These are phyloP conservation scores for Thalassiosira ordinaria DNA, from an alignment of 352 stramenopile species.

Conservation along the genomic window DNA sequence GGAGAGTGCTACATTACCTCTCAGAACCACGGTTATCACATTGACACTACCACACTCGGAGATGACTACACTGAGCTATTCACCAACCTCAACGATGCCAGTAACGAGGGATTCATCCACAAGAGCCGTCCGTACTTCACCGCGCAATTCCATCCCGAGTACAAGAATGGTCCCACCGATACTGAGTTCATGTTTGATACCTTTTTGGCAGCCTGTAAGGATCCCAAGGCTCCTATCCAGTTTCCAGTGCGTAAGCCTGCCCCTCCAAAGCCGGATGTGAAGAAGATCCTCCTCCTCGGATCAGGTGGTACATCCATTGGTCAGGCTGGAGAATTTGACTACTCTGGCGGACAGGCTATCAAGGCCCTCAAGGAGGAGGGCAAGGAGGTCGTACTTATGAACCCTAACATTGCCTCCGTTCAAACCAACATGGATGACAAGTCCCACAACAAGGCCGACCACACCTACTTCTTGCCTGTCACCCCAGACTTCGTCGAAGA, in stretches of 20 bases:
- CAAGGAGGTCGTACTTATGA: constrained; percentile 98
- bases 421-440: constrained; percentile 95
- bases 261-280: constrained; percentile 72
- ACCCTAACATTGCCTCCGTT: constrained; percentile 98
- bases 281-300: constrained; percentile 96
- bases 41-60: constrained; percentile 91
- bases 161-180: constrained; percentile 90
- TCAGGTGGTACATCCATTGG: constrained; percentile 97
- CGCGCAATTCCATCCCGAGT: constrained; percentile 98
- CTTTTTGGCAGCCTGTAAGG: constrained; percentile 86
- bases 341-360: constrained; percentile 96
- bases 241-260: constrained; percentile 72
- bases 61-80: constrained; percentile 96
- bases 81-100: constrained; percentile 97
- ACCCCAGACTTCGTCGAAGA: constrained; percentile 92
- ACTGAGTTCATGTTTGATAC: constrained; percentile 98
- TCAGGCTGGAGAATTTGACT: constrained; percentile 99
- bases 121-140: constrained; percentile 97
- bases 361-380: constrained; percentile 99
- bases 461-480: constrained; percentile 98
- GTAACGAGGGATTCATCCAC: constrained; percentile 99
- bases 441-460: constrained; percentile 91
- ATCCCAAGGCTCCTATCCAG: constrained; percentile 79
- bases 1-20: constrained; percentile 98
- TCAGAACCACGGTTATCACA: constrained; percentile 98